Evolutionary conservation across 2,329 filamentous ascomycete genomes (phyloP), one percentile per base, ranked within the genome.

Genomic region (Ophiostoma sp.): DNA sequence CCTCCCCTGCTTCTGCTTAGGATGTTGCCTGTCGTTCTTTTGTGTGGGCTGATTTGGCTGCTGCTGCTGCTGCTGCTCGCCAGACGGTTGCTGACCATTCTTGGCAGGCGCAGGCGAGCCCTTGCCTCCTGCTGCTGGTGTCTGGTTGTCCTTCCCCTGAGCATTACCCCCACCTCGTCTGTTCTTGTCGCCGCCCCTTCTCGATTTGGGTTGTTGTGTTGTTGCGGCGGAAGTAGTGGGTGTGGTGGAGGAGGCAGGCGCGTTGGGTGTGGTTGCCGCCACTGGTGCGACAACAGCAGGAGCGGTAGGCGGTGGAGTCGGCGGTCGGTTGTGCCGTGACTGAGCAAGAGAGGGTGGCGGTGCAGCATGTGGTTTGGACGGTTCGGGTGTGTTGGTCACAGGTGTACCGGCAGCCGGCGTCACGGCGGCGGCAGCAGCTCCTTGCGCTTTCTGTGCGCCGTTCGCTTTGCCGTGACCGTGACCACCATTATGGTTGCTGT

Each of bases 281-380:
- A 33, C 25, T 39, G 71, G 11, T n/a, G 12, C 74, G 50, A 71
- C 17, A 25, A 36, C 50, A 15, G 45, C 42, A 5, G 69, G 52
- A 6, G 42, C 52, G 6, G 55, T 52, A 11, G 61, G 31, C 3
- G 76, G 31, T 15, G 77, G 76, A 19, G 57, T 76, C 9, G 64
- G 68, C 17, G 72, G 72, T 52, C 70, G 72, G 68, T 76, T 73
- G 57, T 76, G 76, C 36, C 75, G 75, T 42, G 76, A 78, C 55
- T 73, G 76, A 17, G 74, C 73, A 5, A 77, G 75, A 3, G 63
- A 74, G 69, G 76, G 74, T 72, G 75, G 74, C 2, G 74, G 74
- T 8, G 59, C 70, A 3, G 50, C 59, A 5, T 64, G 45, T 15
- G 11, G 7, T 36, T 63, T 28, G 36, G 45, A 4, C 12, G 55